Evolutionary conservation across 768 basidiomycete species (phyloP), one percentile per base, ranked within the genome.

Genomic region (Pleurotus platypus): DNA sequence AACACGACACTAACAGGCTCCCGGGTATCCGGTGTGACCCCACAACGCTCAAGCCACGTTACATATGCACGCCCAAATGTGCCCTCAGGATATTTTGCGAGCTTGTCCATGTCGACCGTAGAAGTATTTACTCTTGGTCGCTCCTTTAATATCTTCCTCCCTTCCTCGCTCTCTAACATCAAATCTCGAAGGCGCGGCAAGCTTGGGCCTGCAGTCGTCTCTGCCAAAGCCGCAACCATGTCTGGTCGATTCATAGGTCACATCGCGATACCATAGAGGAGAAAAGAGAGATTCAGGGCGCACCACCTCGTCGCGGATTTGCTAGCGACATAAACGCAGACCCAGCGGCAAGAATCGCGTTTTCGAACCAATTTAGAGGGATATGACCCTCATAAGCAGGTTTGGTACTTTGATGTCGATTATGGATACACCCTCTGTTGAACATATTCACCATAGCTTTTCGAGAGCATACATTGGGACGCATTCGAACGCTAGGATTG

Each of bases 201-300:
- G 55, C 86, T 84, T 0, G 84, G 78, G 2, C 90, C 88, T 5
- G 94, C 90, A 0, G 96, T 94, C 1, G 93, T 93, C 72, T 98
- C 97, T 20, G 92, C 93, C 7, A 98, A 80, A 4, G 92, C 90
- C 9, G 97, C 95, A 42, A 98, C 83, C 88, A 99, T 93, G 70
- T 99, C 95, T 98, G 60, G 42, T 15, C 55, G 27, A 47, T 26
- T 40, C 49, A 13, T 24, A n/a, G 2, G 55, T 15, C 18, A 2
- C 3, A 37, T 39, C 24, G 20, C 16, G 46, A 7, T 5, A 16
- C 13, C 39, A 35, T 42, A n/a, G 39, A 22, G 39, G 15, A 38
- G 37, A 20, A 11, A 20, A 24, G 1, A 26, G 8, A 24, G 8
- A 24, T 30, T 46, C 26, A 42, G 12, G 24, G 69, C 87, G 68